phyloP scores from a whole-genome alignment of 371 early-diverging fungal species.

The Nosema granulosis region DNA sequence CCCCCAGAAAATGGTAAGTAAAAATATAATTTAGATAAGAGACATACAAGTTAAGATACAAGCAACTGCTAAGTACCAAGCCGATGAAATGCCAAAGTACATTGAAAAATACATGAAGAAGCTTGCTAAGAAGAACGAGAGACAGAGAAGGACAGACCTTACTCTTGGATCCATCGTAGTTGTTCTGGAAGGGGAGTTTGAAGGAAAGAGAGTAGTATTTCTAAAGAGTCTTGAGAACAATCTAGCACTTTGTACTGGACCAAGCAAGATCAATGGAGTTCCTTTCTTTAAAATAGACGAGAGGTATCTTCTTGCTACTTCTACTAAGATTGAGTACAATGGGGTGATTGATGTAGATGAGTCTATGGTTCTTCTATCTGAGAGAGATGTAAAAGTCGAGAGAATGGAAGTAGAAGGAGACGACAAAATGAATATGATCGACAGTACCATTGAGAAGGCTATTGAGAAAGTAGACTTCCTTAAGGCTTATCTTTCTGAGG shows the following conservation, averaged over 20 bases:
- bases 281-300: conserved; percentile 64
- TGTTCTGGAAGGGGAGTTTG: conserved; percentile 63
- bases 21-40: conserved; percentile 26
- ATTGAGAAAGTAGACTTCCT: conserved; percentile 44
- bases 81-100: conserved; percentile 57
- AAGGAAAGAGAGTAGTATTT: conserved; percentile 53
- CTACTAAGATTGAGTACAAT: conserved; percentile 41
- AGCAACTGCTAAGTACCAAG: conserved; percentile 39
- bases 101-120: conserved; percentile 52
- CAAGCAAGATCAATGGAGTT: conserved; percentile 48
- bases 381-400: conserved; percentile 29
- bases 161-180: conserved; percentile 57
- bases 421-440: conserved; percentile 32
- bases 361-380: conserved; percentile 16
- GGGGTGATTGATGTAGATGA: conserved; percentile 36
- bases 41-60: conserved; percentile 23
- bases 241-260: conserved; percentile 54
- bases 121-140: conserved; percentile 16
- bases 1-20: conserved; percentile 22
- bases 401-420: conserved; percentile 45
- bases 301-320: conserved; percentile 59
- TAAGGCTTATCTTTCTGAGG: conserved; percentile 50
- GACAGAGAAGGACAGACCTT: conserved; percentile 55
- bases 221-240: conserved; percentile 52
- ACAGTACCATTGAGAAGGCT: conserved; percentile 39